Evolutionary conservation across 129 eudicot genomes (phyloP).

Genomic region (Helianthus tuberosus): DNA sequence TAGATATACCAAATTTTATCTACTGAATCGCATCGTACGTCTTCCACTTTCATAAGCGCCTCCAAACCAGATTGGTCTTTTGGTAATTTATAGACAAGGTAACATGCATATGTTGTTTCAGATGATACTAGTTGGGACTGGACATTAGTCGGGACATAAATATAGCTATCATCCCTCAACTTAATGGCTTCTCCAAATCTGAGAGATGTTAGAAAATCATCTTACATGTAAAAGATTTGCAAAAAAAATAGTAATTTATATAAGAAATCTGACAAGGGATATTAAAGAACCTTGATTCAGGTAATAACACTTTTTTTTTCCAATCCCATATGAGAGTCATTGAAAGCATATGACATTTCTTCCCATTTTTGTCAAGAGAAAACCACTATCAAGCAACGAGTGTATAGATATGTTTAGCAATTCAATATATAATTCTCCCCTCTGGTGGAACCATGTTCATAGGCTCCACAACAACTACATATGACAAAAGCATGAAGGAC

Average conservation of each 20-base stretch:
- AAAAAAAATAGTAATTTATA: background rate
- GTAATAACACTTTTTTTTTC: background rate
- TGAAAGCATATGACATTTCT: slow-evolving; percentile 21
- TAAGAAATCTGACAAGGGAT: background rate
- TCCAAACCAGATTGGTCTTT: background rate
- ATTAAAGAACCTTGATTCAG: slow-evolving; percentile 20
- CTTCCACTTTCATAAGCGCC: background rate
- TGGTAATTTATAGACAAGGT: slow-evolving; percentile 24
- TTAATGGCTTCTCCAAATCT: slow-evolving; percentile 5
- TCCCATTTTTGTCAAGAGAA: slow-evolving; percentile 17
- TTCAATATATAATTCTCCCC: background rate
- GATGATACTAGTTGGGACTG: background rate
- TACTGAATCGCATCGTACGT: too few relatives aligned
- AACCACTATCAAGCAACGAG: slow-evolving; percentile 13
- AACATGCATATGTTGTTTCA: slow-evolving; percentile 12
- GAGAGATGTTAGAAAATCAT: background rate
- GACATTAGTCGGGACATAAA: too few relatives aligned
- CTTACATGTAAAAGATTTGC: background rate
- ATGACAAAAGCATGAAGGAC: too few relatives aligned
- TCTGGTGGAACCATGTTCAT: background rate
- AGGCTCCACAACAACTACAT: background rate
- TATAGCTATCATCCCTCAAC: too few relatives aligned
- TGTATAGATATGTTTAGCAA: background rate
- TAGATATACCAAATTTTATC: background rate
- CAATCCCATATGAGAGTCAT: background rate